Percentiles rank a stretch among this genome's conserved stretches.
These are phyloP conservation scores for Parathielavia appendiculata DNA, from an alignment of 495 filamentous ascomycete species.

Conservation along the genomic window DNA sequence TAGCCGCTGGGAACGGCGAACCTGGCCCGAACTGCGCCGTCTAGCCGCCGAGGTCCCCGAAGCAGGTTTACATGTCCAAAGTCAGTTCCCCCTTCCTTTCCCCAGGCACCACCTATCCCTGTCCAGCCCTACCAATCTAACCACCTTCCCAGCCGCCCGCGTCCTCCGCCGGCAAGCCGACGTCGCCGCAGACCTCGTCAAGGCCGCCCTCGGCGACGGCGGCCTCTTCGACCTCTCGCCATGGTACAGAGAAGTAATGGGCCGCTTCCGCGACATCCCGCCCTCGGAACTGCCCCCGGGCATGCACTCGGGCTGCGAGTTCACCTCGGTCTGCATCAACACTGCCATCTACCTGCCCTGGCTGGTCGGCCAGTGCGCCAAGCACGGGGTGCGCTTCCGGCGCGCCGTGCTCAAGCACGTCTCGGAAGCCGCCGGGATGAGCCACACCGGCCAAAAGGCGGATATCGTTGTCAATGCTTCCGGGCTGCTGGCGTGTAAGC, in stretches of 20 bases:
- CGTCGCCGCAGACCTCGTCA: constrained; percentile 18
- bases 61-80: constrained; percentile 83
- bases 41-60: constrained; percentile 71
- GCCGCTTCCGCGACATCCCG: constrained; percentile 58
- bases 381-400: constrained; percentile 60
- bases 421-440: constrained; percentile 58
- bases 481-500: constrained; percentile 62
- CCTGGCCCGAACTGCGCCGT: constrained; percentile 61
- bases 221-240: constrained; percentile 63
- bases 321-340: constrained; percentile 88
- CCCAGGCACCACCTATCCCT: too few relatives aligned
- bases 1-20: constrained; percentile 57
- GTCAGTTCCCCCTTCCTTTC: constrained; percentile 35
- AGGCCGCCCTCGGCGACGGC: constrained; percentile 44
- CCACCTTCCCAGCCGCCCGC: constrained; percentile 31
- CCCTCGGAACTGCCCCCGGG: constrained; percentile 52
- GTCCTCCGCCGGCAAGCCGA: constrained; percentile 42
- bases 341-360: constrained; percentile 81
- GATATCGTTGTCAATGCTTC: constrained; percentile 84
- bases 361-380: constrained; percentile 70
- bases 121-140: not conserved
- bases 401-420: constrained; percentile 62
- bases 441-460: constrained; percentile 56
- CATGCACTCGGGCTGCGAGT: constrained; percentile 62
- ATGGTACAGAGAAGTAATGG: constrained; percentile 78